phyloP scores from a whole-genome alignment of 768 basidiomycete genomes.

The Mycena venus region DNA sequence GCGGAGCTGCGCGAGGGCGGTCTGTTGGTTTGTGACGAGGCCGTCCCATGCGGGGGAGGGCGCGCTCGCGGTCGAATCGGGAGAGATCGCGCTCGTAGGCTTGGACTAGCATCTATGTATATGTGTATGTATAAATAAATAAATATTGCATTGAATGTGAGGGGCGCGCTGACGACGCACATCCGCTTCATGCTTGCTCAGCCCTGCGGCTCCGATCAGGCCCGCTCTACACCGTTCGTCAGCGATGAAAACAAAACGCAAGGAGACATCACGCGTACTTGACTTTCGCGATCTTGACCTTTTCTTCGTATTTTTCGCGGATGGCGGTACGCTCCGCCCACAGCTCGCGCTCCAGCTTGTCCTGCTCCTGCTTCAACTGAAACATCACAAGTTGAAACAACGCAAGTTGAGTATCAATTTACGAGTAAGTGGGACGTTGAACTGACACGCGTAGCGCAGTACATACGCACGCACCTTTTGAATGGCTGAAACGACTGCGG shows the following conservation, averaged over 20 bases:
- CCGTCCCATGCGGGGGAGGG: conserved; percentile 83
- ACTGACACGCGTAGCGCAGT: neutral
- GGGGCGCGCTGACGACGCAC: too few relatives aligned
- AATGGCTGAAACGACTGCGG: conserved; percentile 62
- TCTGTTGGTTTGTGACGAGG: conserved; percentile 79
- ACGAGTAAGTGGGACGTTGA: too few relatives aligned
- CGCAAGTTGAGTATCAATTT: conserved; percentile 4
- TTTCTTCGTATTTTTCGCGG: conserved; percentile 76
- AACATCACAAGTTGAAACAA: conserved; percentile 2
- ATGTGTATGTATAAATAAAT: too few relatives aligned
- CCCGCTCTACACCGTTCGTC: conserved; percentile 61
- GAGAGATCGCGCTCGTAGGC: conserved; percentile 74
- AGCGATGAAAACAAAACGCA: conserved; percentile 9
- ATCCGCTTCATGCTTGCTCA: conserved; percentile 80
- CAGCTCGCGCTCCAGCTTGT: conserved; percentile 73
- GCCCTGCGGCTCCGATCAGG: conserved; percentile 66
- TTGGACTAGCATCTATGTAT: conserved; percentile 70
- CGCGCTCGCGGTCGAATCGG: conserved; percentile 79
- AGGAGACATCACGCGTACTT: conserved; percentile 60
- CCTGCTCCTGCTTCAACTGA: conserved; percentile 81
- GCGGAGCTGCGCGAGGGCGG: conserved; percentile 66
- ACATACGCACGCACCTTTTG: conserved; percentile 62
- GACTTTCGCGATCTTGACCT: conserved; percentile 74
- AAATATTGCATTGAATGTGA: neutral
- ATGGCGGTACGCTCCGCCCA: conserved; percentile 78